Percentiles rank a stretch among this genome's conserved stretches.
Conservation (phyloP, 768 basidiomycete species). For the Hydnum rufescens region DNA sequence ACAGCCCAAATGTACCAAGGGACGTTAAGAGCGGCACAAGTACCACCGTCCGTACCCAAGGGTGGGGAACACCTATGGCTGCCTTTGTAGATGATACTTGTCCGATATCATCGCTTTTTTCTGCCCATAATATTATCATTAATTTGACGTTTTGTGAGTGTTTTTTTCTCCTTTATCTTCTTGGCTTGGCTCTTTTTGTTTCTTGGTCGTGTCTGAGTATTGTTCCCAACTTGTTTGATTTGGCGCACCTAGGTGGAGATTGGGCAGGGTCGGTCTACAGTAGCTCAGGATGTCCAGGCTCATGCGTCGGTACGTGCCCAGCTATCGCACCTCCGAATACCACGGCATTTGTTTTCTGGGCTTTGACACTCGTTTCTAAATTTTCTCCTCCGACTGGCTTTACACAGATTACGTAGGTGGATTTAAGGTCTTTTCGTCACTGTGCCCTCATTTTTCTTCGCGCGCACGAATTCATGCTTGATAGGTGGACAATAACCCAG, state of each 20-base stretch:
- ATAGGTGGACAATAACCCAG: slow-evolving; percentile 37
- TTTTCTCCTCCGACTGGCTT: not conserved
- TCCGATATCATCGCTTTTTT: slow-evolving; percentile 17
- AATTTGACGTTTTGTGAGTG: slow-evolving; percentile 13
- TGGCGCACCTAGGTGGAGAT: slow-evolving; percentile 2
- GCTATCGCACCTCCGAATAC: too few species aligned
- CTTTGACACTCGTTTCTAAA: not conserved
- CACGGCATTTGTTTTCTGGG: too few species aligned
- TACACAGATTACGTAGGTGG: not conserved
- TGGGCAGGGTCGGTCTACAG: slow-evolving; percentile 4
- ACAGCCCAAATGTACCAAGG: slow-evolving; percentile 7
- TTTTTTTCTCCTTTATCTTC: not conserved
- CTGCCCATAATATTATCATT: slow-evolving; percentile 11
- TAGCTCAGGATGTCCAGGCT: slow-evolving; percentile 10
- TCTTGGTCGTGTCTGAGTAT: slow-evolving; percentile 17
- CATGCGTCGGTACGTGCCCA: slow-evolving; percentile 8
- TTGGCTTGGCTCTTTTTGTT: slow-evolving; percentile 7
- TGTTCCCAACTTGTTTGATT: slow-evolving; percentile 13
- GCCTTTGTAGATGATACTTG: slow-evolving; percentile 15
- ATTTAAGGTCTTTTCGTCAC: not conserved
- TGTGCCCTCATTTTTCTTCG: not conserved
- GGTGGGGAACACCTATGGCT: slow-evolving; percentile 7
- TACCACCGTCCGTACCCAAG: not conserved
- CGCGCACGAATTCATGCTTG: slow-evolving; percentile 14
- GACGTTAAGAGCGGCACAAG: slow-evolving; percentile 8